These are phyloP conservation scores for Dichotomocladium elegans DNA, from an alignment of 371 early-diverging fungal genomes.

Conservation along the genomic window DNA sequence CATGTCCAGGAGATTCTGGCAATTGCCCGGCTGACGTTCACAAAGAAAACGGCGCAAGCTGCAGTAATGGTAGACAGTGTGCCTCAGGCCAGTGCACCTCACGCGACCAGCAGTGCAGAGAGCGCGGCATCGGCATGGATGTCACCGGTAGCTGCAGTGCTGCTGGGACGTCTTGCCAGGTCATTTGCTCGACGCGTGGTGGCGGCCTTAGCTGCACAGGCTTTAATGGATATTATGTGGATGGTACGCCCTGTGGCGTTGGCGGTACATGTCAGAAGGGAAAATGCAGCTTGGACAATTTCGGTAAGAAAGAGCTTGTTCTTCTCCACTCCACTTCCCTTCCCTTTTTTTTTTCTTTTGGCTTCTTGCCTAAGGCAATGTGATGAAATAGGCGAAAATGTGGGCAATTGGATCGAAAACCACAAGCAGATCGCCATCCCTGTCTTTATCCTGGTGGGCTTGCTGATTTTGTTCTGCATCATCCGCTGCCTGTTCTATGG, in stretches of 20 bases:
- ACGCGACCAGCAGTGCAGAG: slow-evolving; percentile 76
- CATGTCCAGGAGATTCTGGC: slow-evolving; percentile 73
- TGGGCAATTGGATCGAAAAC: slow-evolving; percentile 33
- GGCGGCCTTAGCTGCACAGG: slow-evolving; percentile 52
- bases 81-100: slow-evolving; percentile 90
- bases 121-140: slow-evolving; percentile 44
- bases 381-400: slow-evolving; percentile 20
- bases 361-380: too few relatives aligned
- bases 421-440: slow-evolving; percentile 52
- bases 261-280: slow-evolving; percentile 59
- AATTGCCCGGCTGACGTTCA: slow-evolving; percentile 74
- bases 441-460: slow-evolving; percentile 40
- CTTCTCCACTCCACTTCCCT: background rate
- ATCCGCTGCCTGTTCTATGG: slow-evolving; percentile 45
- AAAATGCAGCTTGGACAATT: slow-evolving; percentile 32
- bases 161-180: slow-evolving; percentile 51
- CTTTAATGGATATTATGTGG: slow-evolving; percentile 77
- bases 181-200: slow-evolving; percentile 68
- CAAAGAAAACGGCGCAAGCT: slow-evolving; percentile 64
- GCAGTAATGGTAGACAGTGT: slow-evolving; percentile 62
- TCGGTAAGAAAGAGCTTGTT: slow-evolving; percentile 21
- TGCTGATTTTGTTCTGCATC: slow-evolving; percentile 48
- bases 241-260: slow-evolving; percentile 87
- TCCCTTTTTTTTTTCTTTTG: too few relatives aligned
- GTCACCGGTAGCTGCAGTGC: slow-evolving; percentile 45